Evolutionary conservation across 2,329 filamentous ascomycete genomes (phyloP), one percentile per base, ranked within the genome.

Genomic region (Ophiosphaerella herpotricha): DNA sequence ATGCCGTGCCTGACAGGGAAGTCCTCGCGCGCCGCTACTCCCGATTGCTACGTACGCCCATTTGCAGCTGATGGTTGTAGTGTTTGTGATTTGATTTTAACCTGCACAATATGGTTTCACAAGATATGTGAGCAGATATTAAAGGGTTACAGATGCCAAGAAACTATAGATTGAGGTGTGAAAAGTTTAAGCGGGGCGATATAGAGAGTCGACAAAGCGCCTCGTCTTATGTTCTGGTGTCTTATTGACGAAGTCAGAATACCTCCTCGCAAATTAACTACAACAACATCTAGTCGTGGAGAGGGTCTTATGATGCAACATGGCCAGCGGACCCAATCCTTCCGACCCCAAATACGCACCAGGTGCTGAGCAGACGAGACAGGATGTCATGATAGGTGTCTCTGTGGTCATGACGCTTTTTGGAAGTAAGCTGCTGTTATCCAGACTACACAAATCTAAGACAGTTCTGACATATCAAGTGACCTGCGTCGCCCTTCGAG

Each of bases 401-500:
- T 54, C 58, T 6, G 46, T 57, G 26, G 48, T 41, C 3, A 56
- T 61, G 48, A 64, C 59, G 12, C 12, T 61, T 14, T 47, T 63
- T 38, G 58, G 57, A 45, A 52, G 61, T 64, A 43, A 18, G 55
- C 46, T 38, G 18, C 31, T 29, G 23, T 24, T 31, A 8, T 32
- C 7, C 1, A n/a, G 14, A 11, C 12, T 7, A 9, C 12, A 16
- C 2, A n/a, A 26, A 9, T 4, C 16, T 26, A n/a, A 9, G 29
- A 14, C 2, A 4, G 24, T 29, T 31, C 42, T 54, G 13, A 54
- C 31, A 23, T 37, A 7, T 31, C 2, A 24, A 65, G 58, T 58
- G 42, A 46, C 54, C 3, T 58, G 50, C 33, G 57, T 67, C 16
- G 57, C 35, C 13, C 46, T 67, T 23, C 58, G 63, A 33, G 34